Base-by-base conservation (phyloP, 352 stramenopile genomes). In the Pythium scleroteichum region DNA sequence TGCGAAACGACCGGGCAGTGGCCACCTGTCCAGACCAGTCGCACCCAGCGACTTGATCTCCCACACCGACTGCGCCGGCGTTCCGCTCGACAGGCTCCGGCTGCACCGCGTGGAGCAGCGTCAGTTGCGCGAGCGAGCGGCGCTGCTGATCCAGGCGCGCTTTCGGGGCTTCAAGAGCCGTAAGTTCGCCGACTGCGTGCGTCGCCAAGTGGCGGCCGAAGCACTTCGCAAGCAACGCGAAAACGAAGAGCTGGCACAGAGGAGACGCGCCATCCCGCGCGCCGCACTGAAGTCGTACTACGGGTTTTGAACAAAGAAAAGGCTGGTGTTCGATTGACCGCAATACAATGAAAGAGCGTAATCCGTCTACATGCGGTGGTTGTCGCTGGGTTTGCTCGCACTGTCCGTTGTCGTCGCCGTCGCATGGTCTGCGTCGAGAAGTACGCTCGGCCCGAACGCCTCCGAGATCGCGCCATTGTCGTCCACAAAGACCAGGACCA, bases 91-190 rank as follows among this genome's bases (percentile, higher is more conserved):
- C 52, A 20, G 17, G 12, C 24, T 42, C 5, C 26, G 39, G 4
- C 44, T 40, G 19, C 53, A 44, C 10, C 53, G 17, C 6, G 47
- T 50, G 10, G 44, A 64, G 7, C 64, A 75, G 33, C 54, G 53
- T 3, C 58, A 85, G 40, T 60, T 62, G 49, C 78, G 78, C 5
- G 69, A 77, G 13, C 56, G 53, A 23, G 78, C 78, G 3, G 72
- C 78, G 2, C 51, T 68, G 44, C 33, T 71, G 7, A 84, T 88
- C 35, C 78, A 88, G 54, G 35, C 67, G 16, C 56, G 59, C 1
- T 86, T 85, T 33, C 73, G 76, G 3, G 69, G 64, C 2, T 80
- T 82, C 44, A 73, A 68, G 0, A 59, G 59, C 47, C 68, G 70
- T 9, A 75, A 75, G 24, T 71, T 84, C 17, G 72, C 65, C 12